Percentiles rank a stretch among this genome's conserved stretches.
Evolutionary conservation across 164 flowering plant genomes (phyloP).

Genomic region (Akebia trifoliata): DNA sequence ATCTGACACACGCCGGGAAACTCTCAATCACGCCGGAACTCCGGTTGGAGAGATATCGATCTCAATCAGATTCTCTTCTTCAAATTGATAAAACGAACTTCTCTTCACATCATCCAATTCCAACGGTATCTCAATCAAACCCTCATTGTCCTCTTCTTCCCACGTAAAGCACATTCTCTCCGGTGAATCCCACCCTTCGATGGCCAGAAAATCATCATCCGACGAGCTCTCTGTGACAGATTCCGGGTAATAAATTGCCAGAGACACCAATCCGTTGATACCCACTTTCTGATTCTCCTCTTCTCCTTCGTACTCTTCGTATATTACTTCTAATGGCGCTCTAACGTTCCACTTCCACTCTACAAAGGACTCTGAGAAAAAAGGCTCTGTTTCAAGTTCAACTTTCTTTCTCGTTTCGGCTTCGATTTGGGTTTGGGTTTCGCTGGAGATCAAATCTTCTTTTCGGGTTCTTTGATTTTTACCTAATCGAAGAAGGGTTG

Average conservation of each 20-base stretch:
- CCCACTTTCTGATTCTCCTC: conserved; percentile 16
- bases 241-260: conserved; percentile 55
- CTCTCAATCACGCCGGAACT: conserved; percentile 5
- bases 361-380: conserved; percentile 31
- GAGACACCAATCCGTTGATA: conserved; percentile 32
- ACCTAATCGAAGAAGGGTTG: no score
- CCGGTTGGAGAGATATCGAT: conserved; percentile 51
- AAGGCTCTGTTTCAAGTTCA: conserved; percentile 11
- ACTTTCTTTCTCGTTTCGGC: neutral
- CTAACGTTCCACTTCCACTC: conserved; percentile 75
- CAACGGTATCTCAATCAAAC: conserved; percentile 59
- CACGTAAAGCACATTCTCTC: conserved; percentile 36
- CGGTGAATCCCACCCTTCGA: conserved; percentile 36
- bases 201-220: conserved; percentile 31
- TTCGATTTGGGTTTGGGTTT: conserved; percentile 1
- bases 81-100: conserved; percentile 22
- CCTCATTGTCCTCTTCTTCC: conserved; percentile 57
- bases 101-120: conserved; percentile 32
- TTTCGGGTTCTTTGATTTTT: no score
- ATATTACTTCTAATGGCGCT: conserved; percentile 78
- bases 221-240: conserved; percentile 56
- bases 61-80: conserved; percentile 71
- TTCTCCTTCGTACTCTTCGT: conserved; percentile 67
- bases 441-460: no score
- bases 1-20: conserved; percentile 7